phyloP scores from a whole-genome alignment of 1,284 basidiomycete genomes.

The Austroboletus novae-zelandiae region DNA sequence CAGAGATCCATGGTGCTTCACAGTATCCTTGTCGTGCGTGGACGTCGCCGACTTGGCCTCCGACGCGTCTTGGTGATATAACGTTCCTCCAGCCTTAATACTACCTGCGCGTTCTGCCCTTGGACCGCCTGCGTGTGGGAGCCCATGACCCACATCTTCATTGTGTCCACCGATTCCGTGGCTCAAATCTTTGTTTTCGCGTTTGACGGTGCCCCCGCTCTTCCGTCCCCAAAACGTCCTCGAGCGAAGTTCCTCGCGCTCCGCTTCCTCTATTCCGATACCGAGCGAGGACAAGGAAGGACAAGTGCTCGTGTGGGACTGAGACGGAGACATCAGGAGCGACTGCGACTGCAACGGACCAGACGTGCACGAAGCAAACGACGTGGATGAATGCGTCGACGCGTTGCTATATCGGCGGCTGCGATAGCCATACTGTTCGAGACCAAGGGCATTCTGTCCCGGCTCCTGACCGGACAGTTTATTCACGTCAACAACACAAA shows the following conservation, averaged over 20 bases:
- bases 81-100: too few species aligned
- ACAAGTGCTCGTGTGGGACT: conserved; percentile 17
- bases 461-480: conserved; percentile 1
- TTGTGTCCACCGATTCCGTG: neutral
- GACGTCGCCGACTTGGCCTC: neutral
- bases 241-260: conserved; percentile 21
- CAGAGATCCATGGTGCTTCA: conserved; percentile 14
- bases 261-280: conserved; percentile 25
- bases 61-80: too few species aligned
- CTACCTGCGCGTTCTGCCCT: too few species aligned
- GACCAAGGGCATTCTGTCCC: neutral
- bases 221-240: conserved; percentile 20
- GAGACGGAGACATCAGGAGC: conserved; percentile 12
- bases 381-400: conserved; percentile 16
- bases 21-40: conserved; percentile 2
- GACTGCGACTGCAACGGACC: conserved; percentile 20
- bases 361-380: conserved; percentile 23
- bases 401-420: conserved; percentile 22
- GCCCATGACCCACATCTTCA: neutral
- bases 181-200: conserved; percentile 4
- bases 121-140: neutral
- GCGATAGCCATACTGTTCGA: neutral
- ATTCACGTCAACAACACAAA: neutral
- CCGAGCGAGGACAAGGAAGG: conserved; percentile 22
- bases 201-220: conserved; percentile 10